A percentile compares a stretch with the other conserved stretches of the same genome.
Conservation (phyloP, 495 filamentous ascomycete genomes). For the Tuber indicum region DNA sequence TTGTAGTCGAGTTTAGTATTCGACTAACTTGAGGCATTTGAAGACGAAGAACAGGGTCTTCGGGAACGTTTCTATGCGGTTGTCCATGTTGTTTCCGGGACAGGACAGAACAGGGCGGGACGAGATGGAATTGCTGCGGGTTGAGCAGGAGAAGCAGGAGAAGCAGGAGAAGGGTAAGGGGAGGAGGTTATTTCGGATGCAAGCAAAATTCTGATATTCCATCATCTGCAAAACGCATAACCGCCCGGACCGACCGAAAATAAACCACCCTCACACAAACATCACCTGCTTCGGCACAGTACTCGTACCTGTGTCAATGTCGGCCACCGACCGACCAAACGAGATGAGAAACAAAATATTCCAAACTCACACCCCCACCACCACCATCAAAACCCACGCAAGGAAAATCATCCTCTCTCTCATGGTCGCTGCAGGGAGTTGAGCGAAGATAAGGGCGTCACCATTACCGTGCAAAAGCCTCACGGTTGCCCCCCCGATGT, state of each 20-base stretch:
- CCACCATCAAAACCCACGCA: background rate
- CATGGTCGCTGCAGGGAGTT: background rate
- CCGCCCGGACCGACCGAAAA: constrained; percentile 1
- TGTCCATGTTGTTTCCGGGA: background rate
- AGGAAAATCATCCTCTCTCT: background rate
- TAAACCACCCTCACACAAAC: background rate
- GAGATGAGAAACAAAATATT: background rate
- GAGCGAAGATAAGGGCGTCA: background rate
- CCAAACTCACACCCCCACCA: background rate
- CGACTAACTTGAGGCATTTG: constrained; percentile 3
- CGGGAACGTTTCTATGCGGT: constrained; percentile 2
- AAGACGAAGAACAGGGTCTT: background rate
- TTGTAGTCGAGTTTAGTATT: constrained; percentile 2
- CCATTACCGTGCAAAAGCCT: background rate
- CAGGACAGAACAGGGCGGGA: background rate
- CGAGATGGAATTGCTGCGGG: background rate
- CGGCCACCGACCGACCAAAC: background rate
- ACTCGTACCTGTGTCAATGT: background rate
- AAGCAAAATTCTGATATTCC: background rate
- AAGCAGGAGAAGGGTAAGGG: background rate
- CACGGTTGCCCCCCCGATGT: background rate
- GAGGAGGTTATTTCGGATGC: background rate
- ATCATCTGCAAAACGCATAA: background rate
- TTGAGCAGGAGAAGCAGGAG: background rate
- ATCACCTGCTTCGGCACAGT: background rate